These are phyloP conservation scores for Termitomyces sp. DNA, from an alignment of 768 basidiomycete genomes.

Conservation along the genomic window DNA sequence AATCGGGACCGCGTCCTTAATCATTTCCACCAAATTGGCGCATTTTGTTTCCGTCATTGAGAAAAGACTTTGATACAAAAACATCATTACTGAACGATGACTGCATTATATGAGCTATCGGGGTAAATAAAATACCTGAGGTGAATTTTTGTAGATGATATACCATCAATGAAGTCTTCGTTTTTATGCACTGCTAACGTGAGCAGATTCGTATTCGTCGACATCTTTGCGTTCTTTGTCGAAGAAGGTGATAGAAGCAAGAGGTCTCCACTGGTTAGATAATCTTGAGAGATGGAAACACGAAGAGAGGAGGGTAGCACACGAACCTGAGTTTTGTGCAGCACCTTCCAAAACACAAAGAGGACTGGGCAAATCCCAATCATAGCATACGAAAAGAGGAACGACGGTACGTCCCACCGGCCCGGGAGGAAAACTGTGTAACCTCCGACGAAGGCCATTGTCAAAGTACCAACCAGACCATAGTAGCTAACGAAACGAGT, in stretches of 20 bases:
- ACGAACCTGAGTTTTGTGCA: slow-evolving; percentile 32
- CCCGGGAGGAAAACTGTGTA: slow-evolving; percentile 50
- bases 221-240: slow-evolving; percentile 35
- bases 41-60: background rate
- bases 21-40: background rate
- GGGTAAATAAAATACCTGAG: background rate
- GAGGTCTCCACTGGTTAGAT: slow-evolving; percentile 30
- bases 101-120: too few species aligned
- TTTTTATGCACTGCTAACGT: slow-evolving; percentile 2
- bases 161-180: background rate
- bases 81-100: background rate
- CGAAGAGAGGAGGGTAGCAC: background rate
- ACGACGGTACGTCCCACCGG: slow-evolving; percentile 39
- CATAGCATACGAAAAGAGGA: slow-evolving; percentile 46
- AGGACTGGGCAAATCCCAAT: slow-evolving; percentile 35
- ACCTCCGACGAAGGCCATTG: slow-evolving; percentile 43
- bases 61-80: background rate
- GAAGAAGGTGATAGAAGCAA: slow-evolving; percentile 38
- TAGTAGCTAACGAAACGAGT: slow-evolving; percentile 31
- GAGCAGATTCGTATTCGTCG: slow-evolving; percentile 35
- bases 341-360: slow-evolving; percentile 42
- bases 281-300: background rate
- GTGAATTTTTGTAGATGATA: background rate
- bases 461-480: slow-evolving; percentile 34
- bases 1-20: background rate